Percentiles rank a stretch among this genome's conserved stretches.
phyloP scores from a whole-genome alignment of 768 basidiomycete species.

The Tricholoma saponaceum region DNA sequence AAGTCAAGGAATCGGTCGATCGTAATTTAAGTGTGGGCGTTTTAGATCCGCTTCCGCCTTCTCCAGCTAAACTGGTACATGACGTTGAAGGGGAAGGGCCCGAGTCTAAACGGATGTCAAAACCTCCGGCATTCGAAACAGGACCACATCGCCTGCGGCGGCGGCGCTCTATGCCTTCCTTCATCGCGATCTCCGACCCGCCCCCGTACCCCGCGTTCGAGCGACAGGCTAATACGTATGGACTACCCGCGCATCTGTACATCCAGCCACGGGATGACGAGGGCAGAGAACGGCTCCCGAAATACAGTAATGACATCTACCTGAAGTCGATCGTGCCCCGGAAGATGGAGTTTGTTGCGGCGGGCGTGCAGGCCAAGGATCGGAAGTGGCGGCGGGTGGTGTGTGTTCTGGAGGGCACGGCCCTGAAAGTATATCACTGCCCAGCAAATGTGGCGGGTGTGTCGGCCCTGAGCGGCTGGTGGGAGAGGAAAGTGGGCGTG shows the following conservation, averaged over 20 bases:
- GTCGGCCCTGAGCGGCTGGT: constrained; percentile 66
- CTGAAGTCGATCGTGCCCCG: constrained; percentile 79
- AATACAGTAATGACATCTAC: constrained; percentile 79
- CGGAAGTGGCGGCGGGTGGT: constrained; percentile 88
- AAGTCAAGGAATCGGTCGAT: constrained; percentile 5
- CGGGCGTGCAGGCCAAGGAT: constrained; percentile 85
- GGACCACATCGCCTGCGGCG: constrained; percentile 43
- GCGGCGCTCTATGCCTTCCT: constrained; percentile 70
- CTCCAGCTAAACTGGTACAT: background rate
- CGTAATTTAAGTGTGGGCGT: background rate
- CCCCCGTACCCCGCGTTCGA: constrained; percentile 60
- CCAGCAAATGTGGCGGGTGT: constrained; percentile 39
- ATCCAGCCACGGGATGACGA: constrained; percentile 72
- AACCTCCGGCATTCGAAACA: constrained; percentile 31
- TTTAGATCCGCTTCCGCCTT: background rate
- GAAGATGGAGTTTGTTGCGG: constrained; percentile 88
- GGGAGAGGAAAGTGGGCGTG: constrained; percentile 75
- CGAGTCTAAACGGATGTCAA: constrained; percentile 25
- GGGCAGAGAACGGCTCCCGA: constrained; percentile 74
- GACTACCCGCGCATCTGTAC: constrained; percentile 12
- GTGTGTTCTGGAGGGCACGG: constrained; percentile 91
- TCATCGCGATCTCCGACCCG: constrained; percentile 51
- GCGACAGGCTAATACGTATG: constrained; percentile 19
- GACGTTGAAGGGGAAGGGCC: constrained; percentile 6
- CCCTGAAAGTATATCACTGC: constrained; percentile 70